A percentile compares a stretch with the other conserved stretches of the same genome.
Conservation (phyloP, 2,329 filamentous ascomycete genomes). For the Phaeosphaeriaceae sp. region DNA sequence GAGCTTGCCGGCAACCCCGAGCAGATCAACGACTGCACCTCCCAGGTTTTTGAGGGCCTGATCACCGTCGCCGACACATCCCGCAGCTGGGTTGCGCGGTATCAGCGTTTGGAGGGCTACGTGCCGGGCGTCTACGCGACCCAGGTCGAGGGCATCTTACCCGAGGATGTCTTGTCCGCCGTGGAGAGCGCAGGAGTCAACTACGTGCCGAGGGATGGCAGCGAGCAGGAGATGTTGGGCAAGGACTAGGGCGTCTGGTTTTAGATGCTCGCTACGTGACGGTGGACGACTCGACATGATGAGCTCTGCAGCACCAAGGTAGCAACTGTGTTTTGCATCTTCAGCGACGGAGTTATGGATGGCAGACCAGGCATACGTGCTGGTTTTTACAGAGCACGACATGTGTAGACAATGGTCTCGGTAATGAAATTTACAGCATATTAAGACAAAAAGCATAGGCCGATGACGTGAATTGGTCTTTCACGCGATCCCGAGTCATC, state of each 20-base stretch:
- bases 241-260: constrained; percentile 26
- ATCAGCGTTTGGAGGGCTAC: constrained; percentile 90
- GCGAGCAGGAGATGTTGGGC: constrained; percentile 45
- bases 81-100: constrained; percentile 93
- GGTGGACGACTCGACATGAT: no score
- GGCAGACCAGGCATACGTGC: not conserved
- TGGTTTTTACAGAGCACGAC: not conserved
- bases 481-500: no score
- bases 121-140: constrained; percentile 90
- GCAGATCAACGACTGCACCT: constrained; percentile 89
- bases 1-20: constrained; percentile 81
- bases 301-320: no score
- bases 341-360: not conserved
- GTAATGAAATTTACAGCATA: no score
- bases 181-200: constrained; percentile 66
- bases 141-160: constrained; percentile 84
- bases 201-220: constrained; percentile 61
- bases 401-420: no score
- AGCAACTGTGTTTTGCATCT: not conserved
- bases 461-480: no score
- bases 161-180: constrained; percentile 63
- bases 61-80: constrained; percentile 84
- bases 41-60: constrained; percentile 92
- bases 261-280: no score
- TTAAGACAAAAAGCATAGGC: no score